Conservation (phyloP, 108 stramenopile genomes). For the Nannochloropsis gaditana region DNA sequence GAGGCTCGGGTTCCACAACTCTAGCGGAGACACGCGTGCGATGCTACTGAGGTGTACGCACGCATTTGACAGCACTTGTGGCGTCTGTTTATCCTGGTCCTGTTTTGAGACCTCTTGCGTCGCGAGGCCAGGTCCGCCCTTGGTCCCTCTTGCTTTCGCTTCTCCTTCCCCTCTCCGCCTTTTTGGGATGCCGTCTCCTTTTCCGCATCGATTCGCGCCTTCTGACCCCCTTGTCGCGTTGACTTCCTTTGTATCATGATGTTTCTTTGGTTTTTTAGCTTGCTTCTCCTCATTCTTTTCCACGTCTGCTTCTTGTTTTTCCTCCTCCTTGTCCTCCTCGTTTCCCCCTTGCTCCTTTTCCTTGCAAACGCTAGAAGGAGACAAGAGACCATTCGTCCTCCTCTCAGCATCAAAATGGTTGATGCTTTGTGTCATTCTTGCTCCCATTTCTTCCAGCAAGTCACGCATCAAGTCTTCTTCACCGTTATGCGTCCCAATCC, state of each 20-base stretch:
- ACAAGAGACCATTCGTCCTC: background rate
- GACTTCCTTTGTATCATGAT: background rate
- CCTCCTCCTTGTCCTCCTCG: background rate
- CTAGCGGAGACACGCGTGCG: background rate
- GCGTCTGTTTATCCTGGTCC: too few species aligned
- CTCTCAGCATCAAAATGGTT: too few species aligned
- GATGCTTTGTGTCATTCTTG: background rate
- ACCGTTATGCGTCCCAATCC: background rate
- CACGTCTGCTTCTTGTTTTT: background rate
- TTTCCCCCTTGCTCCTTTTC: background rate
- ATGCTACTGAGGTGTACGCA: background rate
- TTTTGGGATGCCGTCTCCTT: too few species aligned
- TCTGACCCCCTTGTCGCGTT: background rate
- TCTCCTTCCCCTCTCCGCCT: too few species aligned
- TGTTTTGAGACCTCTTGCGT: too few species aligned
- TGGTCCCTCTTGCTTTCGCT: too few species aligned
- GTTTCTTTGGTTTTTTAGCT: background rate
- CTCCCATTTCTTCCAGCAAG: conserved; percentile 13
- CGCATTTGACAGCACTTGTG: background rate
- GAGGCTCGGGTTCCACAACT: background rate
- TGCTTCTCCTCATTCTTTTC: background rate
- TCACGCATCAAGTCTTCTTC: conserved; percentile 9
- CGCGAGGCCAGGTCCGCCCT: too few species aligned
- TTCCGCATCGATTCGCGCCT: too few species aligned
- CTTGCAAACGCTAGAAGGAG: background rate